Evolutionary conservation across 2,329 filamentous ascomycete genomes (phyloP).

Genomic region (Epichloe amarillans): DNA sequence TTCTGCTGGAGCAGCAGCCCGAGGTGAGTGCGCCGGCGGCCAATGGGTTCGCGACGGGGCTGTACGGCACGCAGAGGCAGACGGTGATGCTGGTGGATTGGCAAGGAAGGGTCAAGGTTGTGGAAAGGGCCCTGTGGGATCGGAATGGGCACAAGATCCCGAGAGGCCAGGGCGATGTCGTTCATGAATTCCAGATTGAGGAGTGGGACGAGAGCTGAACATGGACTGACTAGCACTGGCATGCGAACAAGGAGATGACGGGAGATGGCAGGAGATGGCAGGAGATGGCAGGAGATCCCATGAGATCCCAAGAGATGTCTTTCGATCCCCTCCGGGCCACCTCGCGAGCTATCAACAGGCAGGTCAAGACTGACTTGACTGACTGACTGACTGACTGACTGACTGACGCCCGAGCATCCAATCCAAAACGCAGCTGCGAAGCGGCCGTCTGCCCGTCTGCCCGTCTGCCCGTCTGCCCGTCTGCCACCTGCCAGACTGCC

Average conservation of each 20-base stretch:
- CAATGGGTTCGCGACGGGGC: conserved; percentile 39
- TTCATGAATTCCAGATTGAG: conserved; percentile 42
- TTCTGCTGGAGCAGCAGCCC: conserved; percentile 24
- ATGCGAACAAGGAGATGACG: no score
- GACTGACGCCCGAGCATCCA: neutral
- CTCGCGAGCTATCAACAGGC: no score
- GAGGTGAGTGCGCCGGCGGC: conserved; percentile 16
- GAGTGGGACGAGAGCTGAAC: conserved; percentile 28
- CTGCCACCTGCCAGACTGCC: neutral
- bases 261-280: no score
- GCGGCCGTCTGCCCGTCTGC: neutral
- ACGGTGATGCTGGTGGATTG: conserved; percentile 49
- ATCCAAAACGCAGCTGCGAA: neutral
- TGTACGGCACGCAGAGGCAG: conserved; percentile 54
- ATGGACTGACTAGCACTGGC: neutral
- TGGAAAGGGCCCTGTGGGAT: conserved; percentile 48
- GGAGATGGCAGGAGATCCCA: no score
- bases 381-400: no score
- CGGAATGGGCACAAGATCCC: conserved; percentile 39
- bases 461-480: conserved; percentile 2
- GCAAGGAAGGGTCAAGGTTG: conserved; percentile 46
- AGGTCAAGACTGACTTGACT: neutral
- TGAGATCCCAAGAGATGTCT: no score
- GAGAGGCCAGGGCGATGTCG: conserved; percentile 40
- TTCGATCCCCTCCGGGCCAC: neutral